A percentile compares a stretch with the other conserved stretches of the same genome.
Evolutionary conservation across 2,329 filamentous ascomycete species (phyloP).

Genomic region (Thermoascus crustaceus): DNA sequence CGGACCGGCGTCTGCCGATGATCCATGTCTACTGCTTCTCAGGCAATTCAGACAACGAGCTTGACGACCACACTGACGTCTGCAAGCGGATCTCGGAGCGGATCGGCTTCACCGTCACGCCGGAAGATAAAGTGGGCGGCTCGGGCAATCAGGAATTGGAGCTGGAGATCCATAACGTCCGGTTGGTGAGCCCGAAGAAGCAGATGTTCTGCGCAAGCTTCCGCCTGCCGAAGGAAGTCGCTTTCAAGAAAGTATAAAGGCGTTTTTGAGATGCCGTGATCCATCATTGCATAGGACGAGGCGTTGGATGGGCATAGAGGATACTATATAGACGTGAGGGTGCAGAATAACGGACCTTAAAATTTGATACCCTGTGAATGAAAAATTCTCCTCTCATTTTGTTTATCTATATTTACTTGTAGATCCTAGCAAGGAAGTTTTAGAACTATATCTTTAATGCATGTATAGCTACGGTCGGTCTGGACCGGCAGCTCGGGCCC

Average conservation of each 20-base stretch:
- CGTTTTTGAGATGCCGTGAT: not conserved
- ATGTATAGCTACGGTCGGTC: no score
- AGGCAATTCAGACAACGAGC: conserved; percentile 68
- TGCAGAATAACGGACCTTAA: not conserved
- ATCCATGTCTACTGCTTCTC: conserved; percentile 95
- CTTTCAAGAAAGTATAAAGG: conserved; percentile 47
- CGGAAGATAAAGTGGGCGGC: conserved; percentile 40
- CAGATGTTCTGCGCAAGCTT: conserved; percentile 96
- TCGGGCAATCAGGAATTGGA: conserved; percentile 53
- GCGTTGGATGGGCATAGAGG: conserved; percentile 8
- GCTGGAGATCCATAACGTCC: conserved; percentile 55
- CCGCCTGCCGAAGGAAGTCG: conserved; percentile 71
- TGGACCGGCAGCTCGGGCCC: no score
- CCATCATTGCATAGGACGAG: conserved; percentile 2
- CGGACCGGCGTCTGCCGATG: conserved; percentile 59
- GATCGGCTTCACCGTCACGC: conserved; percentile 51
- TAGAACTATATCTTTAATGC: no score
- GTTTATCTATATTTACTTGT: no score
- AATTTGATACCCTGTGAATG: conserved; percentile 15
- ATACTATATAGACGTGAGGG: not conserved
- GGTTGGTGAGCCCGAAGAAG: conserved; percentile 88
- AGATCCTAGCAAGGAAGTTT: no score
- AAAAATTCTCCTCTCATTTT: no score
- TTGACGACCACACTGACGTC: conserved; percentile 47
- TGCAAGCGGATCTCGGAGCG: conserved; percentile 58